Percentiles rank a stretch among this genome's conserved stretches.
These are phyloP conservation scores for Canavalia gladiata DNA, from an alignment of 306 rosid genomes.

Conservation along the genomic window DNA sequence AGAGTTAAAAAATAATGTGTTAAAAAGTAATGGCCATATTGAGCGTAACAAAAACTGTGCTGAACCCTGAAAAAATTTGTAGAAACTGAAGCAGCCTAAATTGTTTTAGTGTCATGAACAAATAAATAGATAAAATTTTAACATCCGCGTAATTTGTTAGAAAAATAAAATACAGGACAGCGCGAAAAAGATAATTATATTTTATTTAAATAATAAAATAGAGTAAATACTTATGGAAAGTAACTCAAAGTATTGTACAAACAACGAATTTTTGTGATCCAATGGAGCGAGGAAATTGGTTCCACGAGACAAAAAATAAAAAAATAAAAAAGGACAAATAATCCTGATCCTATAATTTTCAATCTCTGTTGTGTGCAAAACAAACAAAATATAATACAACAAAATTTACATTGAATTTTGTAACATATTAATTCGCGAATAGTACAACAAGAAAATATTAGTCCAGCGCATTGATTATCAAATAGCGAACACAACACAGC, in stretches of 20 bases:
- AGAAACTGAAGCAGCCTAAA: no score
- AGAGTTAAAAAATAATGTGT: no score
- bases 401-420: not conserved
- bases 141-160: not conserved
- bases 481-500: not conserved
- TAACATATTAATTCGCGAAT: not conserved
- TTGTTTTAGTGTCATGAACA: not conserved
- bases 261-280: not conserved
- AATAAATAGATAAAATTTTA: not conserved
- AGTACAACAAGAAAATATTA: not conserved
- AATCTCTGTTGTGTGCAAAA: not conserved
- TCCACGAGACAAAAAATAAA: not conserved
- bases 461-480: not conserved
- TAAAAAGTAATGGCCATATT: no score
- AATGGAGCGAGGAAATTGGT: not conserved
- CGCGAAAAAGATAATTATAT: not conserved
- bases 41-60: no score
- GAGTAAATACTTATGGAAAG: not conserved
- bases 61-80: no score
- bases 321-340: not conserved
- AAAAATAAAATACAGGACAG: not conserved
- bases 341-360: not conserved
- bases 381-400: not conserved
- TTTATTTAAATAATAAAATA: not conserved
- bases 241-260: not conserved